Evolutionary conservation across 371 early-diverging fungal genomes (phyloP).

Genomic region (Mucor saturninus): DNA sequence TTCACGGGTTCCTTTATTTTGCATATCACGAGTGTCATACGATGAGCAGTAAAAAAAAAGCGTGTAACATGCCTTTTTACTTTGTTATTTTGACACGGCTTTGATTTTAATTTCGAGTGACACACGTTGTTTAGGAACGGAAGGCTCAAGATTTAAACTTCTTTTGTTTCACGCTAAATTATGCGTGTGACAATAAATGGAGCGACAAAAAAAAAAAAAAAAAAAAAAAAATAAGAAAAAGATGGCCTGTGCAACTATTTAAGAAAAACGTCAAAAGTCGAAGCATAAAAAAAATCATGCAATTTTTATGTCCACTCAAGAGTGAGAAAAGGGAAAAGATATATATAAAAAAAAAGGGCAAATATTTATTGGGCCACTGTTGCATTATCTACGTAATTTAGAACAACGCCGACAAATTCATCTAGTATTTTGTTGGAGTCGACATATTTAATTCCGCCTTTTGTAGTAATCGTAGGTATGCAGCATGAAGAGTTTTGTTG

Average conservation of each 20-base stretch:
- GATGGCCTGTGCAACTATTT: background rate
- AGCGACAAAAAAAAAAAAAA: background rate
- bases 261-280: background rate
- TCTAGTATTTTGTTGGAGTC: constrained; percentile 35
- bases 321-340: background rate
- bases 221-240: background rate
- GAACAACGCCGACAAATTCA: constrained; percentile 40
- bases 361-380: constrained; percentile 20
- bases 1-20: no score
- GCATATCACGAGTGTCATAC: no score
- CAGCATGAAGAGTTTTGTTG: constrained; percentile 14
- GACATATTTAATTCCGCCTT: constrained; percentile 36
- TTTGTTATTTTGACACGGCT: no score
- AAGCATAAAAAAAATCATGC: background rate
- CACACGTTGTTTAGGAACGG: background rate
- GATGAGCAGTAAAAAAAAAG: no score
- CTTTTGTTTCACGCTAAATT: background rate
- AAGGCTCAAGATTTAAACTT: background rate
- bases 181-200: no score
- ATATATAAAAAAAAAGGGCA: background rate
- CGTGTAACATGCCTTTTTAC: no score
- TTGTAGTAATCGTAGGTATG: constrained; percentile 24
- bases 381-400: constrained; percentile 35
- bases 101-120: no score
- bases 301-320: background rate